Conservation (phyloP, 2,329 filamentous ascomycete genomes). For the Fusarium sp. region DNA sequence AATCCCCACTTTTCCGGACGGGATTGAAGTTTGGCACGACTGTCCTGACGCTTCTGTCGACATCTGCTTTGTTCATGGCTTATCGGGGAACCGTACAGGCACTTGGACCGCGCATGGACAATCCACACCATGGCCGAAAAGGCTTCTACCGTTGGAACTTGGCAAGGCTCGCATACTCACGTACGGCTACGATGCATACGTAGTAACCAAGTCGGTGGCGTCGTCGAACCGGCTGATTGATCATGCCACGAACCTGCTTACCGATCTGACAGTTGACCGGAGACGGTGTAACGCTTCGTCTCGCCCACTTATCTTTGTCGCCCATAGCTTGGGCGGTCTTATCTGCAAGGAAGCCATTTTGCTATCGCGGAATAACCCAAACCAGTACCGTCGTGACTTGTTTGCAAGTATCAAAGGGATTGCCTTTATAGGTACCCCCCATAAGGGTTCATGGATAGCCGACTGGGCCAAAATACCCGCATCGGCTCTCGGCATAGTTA, state of each 20-base stretch:
- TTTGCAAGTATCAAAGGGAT: conserved; percentile 50
- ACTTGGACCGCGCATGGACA: too few relatives aligned
- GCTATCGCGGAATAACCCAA: conserved; percentile 50
- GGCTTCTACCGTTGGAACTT: too few relatives aligned
- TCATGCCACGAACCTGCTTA: conserved; percentile 52
- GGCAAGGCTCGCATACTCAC: conserved; percentile 55
- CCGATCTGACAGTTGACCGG: conserved; percentile 47
- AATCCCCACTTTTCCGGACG: too few relatives aligned
- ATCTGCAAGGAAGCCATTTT: conserved; percentile 57
- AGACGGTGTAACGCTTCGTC: conserved; percentile 29
- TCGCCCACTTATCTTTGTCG: conserved; percentile 54
- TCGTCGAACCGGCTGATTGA: conserved; percentile 46
- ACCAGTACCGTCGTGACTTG: conserved; percentile 49
- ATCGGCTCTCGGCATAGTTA: conserved; percentile 49
- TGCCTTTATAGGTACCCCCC: conserved; percentile 58
- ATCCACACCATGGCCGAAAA: too few relatives aligned
- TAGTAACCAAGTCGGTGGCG: conserved; percentile 38
- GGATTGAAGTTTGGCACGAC: too few relatives aligned
- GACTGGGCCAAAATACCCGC: conserved; percentile 53
- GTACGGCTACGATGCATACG: conserved; percentile 59
- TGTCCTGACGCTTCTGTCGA: too few relatives aligned
- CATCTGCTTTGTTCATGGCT: too few relatives aligned
- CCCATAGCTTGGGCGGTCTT: conserved; percentile 58
- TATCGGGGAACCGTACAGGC: too few relatives aligned
- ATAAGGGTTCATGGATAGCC: conserved; percentile 55